phyloP scores from a whole-genome alignment of 257 asterid species.

The Ocimum tenuiflorum region DNA sequence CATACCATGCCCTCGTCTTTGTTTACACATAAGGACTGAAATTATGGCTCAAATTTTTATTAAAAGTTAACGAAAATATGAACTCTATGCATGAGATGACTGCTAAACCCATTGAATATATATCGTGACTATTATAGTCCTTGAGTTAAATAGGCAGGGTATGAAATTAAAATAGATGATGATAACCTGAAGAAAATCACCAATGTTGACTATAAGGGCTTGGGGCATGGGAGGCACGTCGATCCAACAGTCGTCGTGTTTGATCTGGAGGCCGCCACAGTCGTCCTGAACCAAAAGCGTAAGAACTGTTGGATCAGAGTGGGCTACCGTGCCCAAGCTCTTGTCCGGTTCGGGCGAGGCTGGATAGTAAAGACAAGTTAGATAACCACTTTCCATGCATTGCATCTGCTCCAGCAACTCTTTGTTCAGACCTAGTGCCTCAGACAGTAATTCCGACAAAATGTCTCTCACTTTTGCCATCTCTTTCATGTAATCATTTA shows the following conservation, averaged over 20 bases:
- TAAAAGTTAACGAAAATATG: too few relatives aligned
- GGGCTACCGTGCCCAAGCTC: conserved; percentile 44
- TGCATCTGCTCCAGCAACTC: conserved; percentile 33
- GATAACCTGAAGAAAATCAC: conserved; percentile 64
- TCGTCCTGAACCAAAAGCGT: conserved; percentile 54
- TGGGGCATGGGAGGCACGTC: conserved; percentile 64
- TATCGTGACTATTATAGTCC: too few relatives aligned
- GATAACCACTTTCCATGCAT: conserved; percentile 42
- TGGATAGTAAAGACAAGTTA: conserved; percentile 59
- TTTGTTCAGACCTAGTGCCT: neutral
- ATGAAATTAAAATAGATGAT: neutral
- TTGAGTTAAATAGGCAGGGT: too few relatives aligned
- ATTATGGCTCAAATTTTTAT: too few relatives aligned
- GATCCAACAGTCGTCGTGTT: conserved; percentile 42
- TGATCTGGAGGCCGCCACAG: conserved; percentile 69
- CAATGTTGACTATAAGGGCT: conserved; percentile 58
- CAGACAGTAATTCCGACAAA: conserved; percentile 43
- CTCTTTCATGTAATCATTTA: conserved; percentile 44
- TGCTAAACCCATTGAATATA: too few relatives aligned
- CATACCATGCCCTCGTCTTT: too few relatives aligned
- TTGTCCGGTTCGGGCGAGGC: conserved; percentile 63
- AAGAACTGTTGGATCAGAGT: conserved; percentile 53
- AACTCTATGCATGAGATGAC: too few relatives aligned
- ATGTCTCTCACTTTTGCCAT: conserved; percentile 38
- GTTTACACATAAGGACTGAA: too few relatives aligned